phyloP scores from a whole-genome alignment of 2,329 filamentous ascomycete species.

The Beauveria australis region DNA sequence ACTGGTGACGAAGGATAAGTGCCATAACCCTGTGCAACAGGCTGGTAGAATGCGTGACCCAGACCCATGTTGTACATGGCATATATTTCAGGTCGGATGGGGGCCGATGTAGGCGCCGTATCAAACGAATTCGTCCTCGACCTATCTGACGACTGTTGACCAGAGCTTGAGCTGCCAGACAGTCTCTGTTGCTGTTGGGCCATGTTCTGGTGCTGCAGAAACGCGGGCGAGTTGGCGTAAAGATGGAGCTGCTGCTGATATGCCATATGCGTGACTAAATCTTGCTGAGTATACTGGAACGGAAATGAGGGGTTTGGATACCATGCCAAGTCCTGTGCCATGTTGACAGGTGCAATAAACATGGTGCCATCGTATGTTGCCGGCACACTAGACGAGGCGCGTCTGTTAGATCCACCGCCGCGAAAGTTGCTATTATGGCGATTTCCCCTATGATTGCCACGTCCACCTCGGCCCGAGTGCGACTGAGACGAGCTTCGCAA shows the following conservation, averaged over 20 bases:
- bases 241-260: slow-evolving; percentile 30
- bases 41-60: slow-evolving; percentile 39
- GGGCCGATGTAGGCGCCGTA: slow-evolving; percentile 50
- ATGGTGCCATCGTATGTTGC: slow-evolving; percentile 40
- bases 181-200: slow-evolving; percentile 21
- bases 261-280: slow-evolving; percentile 35
- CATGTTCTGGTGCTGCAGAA: slow-evolving; percentile 27
- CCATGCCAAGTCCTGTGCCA: slow-evolving; percentile 42
- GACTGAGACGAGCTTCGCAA: slow-evolving; percentile 55
- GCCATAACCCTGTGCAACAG: slow-evolving; percentile 34
- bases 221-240: slow-evolving; percentile 27
- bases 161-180: slow-evolving; percentile 18
- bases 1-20: slow-evolving; percentile 52
- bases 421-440: slow-evolving; percentile 38
- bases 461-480: slow-evolving; percentile 39
- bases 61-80: slow-evolving; percentile 37
- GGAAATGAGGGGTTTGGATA: slow-evolving; percentile 36
- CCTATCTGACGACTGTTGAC: slow-evolving; percentile 34
- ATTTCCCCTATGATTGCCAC: slow-evolving; percentile 40
- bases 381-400: slow-evolving; percentile 44
- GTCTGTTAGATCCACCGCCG: slow-evolving; percentile 36
- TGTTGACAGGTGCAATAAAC: slow-evolving; percentile 35
- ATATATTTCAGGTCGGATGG: slow-evolving; percentile 49
- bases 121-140: slow-evolving; percentile 57
- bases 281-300: slow-evolving; percentile 32